Evolutionary conservation across 305 asterid genomes (phyloP).

Genomic region (Fraxinus sp.): DNA sequence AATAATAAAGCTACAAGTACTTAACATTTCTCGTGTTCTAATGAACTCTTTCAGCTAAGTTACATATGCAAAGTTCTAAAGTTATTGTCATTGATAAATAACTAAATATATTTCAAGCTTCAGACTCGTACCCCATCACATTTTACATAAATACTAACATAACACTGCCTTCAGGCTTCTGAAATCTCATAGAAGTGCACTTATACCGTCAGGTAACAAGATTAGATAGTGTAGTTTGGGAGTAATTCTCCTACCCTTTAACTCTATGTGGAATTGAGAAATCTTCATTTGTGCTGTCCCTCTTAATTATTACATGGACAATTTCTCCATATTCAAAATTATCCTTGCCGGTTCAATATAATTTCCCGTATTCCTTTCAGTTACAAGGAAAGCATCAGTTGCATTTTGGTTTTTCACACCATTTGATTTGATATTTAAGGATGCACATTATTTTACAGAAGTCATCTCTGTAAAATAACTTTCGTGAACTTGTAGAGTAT

Average conservation of each 20-base stretch:
- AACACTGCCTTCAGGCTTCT: background rate
- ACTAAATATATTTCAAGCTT: background rate
- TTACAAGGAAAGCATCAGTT: conserved; percentile 36
- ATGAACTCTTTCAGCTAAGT: background rate
- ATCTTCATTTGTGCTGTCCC: conserved; percentile 44
- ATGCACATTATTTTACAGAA: conserved; percentile 27
- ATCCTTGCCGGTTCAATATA: conserved; percentile 17
- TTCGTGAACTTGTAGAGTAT: conserved; percentile 28
- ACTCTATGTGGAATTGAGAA: conserved; percentile 36
- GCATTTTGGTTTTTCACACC: no score
- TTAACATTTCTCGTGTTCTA: background rate
- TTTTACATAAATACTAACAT: background rate
- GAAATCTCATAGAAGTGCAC: background rate
- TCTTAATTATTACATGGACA: conserved; percentile 31
- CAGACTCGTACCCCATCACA: background rate
- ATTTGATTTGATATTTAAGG: conserved; percentile 29
- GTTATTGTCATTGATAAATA: background rate
- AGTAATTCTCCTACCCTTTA: conserved; percentile 27
- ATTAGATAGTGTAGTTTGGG: conserved; percentile 27
- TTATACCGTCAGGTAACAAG: background rate
- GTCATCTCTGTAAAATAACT: conserved; percentile 25
- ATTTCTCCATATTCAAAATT: conserved; percentile 38
- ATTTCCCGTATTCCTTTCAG: conserved; percentile 31
- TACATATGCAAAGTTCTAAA: background rate
- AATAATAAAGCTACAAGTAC: background rate